Percentiles rank a stretch among this genome's conserved stretches.
These are phyloP conservation scores for Eucommia ulmoides DNA, from an alignment of 257 asterid genomes.

Conservation along the genomic window DNA sequence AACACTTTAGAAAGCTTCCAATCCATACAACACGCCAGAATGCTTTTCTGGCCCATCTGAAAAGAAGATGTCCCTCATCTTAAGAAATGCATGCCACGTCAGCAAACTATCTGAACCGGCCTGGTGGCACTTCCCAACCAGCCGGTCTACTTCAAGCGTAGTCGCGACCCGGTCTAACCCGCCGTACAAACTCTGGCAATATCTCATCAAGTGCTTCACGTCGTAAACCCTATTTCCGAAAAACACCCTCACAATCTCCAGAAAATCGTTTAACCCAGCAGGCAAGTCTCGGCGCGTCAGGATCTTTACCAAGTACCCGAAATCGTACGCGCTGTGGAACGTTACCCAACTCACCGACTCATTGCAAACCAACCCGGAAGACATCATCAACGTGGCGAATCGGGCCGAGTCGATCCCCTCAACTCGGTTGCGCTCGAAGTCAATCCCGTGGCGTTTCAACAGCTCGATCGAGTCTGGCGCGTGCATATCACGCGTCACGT, in stretches of 20 bases:
- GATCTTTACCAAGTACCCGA: conserved; percentile 50
- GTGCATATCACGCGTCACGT: conserved; percentile 48
- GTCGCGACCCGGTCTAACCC: conserved; percentile 41
- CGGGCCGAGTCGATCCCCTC: conserved; percentile 39
- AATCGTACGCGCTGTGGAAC: conserved; percentile 74
- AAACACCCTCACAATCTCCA: conserved; percentile 28
- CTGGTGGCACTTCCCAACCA: conserved; percentile 39
- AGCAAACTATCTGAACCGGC: conserved; percentile 54
- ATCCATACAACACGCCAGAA: conserved; percentile 64
- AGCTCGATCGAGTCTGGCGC: conserved; percentile 53
- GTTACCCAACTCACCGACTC: conserved; percentile 51
- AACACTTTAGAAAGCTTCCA: conserved; percentile 39
- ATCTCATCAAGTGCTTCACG: conserved; percentile 51
- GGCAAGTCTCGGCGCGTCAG: conserved; percentile 58
- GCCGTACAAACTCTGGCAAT: conserved; percentile 45
- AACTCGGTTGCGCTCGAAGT: conserved; percentile 31
- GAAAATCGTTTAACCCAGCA: conserved; percentile 22
- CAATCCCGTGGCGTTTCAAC: conserved; percentile 38
- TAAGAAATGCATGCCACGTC: conserved; percentile 58
- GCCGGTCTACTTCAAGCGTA: conserved; percentile 27
- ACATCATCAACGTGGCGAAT: conserved; percentile 49
- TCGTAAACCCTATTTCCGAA: conserved; percentile 53
- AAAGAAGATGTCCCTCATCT: conserved; percentile 46
- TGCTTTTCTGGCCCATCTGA: conserved; percentile 36
- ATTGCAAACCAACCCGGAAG: conserved; percentile 52